Evolutionary conservation across 2,329 filamentous ascomycete genomes (phyloP).

Genomic region (Venturia effusa): DNA sequence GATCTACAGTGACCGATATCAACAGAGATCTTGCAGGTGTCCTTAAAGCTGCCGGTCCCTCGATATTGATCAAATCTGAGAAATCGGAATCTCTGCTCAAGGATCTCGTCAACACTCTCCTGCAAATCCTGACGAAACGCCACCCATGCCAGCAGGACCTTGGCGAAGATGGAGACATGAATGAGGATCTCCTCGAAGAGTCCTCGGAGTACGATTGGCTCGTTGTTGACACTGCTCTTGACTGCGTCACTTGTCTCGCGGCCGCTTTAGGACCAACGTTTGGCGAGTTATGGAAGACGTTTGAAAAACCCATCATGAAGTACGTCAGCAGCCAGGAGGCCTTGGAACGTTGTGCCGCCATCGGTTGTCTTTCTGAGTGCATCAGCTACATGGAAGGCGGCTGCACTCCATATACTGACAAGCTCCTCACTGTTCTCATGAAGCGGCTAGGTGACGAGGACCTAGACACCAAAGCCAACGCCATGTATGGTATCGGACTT

Average conservation of each 20-base stretch:
- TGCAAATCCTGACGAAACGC: slow-evolving; percentile 73
- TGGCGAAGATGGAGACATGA: slow-evolving; percentile 63
- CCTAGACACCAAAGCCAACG: slow-evolving; percentile 85
- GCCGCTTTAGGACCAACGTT: slow-evolving; percentile 73
- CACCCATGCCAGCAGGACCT: slow-evolving; percentile 91
- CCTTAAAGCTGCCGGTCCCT: slow-evolving; percentile 81
- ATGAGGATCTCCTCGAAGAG: slow-evolving; percentile 55
- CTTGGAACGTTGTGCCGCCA: slow-evolving; percentile 78
- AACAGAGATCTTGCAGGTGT: slow-evolving; percentile 87
- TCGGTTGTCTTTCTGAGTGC: slow-evolving; percentile 87
- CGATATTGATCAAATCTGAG: slow-evolving; percentile 63
- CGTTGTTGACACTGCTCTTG: slow-evolving; percentile 85
- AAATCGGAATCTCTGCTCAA: slow-evolving; percentile 47
- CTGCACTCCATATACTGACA: slow-evolving; percentile 71
- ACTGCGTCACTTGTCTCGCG: slow-evolving; percentile 77
- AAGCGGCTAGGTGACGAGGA: slow-evolving; percentile 87
- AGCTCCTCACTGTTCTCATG: slow-evolving; percentile 67
- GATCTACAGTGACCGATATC: slow-evolving; percentile 83
- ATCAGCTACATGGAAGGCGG: slow-evolving; percentile 70
- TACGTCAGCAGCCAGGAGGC: slow-evolving; percentile 78
- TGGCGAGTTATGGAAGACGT: slow-evolving; percentile 85
- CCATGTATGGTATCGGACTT: slow-evolving; percentile 81
- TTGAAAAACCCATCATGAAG: slow-evolving; percentile 83
- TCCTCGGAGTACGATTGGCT: slow-evolving; percentile 97
- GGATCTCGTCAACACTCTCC: slow-evolving; percentile 64